Percentiles rank a stretch among this genome's conserved stretches.
Conservation (phyloP, 179 eudicot species). For the Carnegiea gigantea region DNA sequence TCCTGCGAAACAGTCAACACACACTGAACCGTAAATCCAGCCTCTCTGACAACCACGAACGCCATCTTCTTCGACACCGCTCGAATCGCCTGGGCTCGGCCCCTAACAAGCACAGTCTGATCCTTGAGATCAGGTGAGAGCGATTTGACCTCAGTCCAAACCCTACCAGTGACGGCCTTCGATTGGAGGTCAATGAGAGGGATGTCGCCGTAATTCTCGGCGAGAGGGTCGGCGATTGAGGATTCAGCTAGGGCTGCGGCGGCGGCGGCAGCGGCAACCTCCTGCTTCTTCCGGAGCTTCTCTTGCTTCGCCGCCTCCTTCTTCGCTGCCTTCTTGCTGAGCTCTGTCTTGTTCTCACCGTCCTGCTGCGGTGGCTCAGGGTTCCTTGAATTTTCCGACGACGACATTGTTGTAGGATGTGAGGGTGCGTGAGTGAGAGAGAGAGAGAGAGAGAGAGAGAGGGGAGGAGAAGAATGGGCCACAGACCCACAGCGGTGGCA, state of each 20-base stretch:
- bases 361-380: not conserved
- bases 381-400: constrained; percentile 21
- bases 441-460: not conserved
- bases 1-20: constrained; percentile 57
- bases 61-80: constrained; percentile 87
- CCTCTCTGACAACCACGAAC: constrained; percentile 66
- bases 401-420: constrained; percentile 23
- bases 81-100: constrained; percentile 66
- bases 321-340: constrained; percentile 64
- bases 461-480: too few relatives aligned
- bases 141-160: constrained; percentile 55
- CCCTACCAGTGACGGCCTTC: constrained; percentile 42
- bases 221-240: constrained; percentile 55
- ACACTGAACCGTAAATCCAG: constrained; percentile 73
- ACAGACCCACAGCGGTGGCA: too few relatives aligned
- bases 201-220: constrained; percentile 63
- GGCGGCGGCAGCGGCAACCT: constrained; percentile 42
- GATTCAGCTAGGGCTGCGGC: constrained; percentile 33
- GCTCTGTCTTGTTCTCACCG: not conserved
- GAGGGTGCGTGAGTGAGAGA: not conserved
- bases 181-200: constrained; percentile 61
- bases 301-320: constrained; percentile 68
- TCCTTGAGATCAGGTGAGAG: constrained; percentile 43
- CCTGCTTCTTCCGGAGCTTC: constrained; percentile 51
- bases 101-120: constrained; percentile 48